Evolutionary conservation across 2,329 filamentous ascomycete genomes (phyloP).

Genomic region (Neurospora sp.): DNA sequence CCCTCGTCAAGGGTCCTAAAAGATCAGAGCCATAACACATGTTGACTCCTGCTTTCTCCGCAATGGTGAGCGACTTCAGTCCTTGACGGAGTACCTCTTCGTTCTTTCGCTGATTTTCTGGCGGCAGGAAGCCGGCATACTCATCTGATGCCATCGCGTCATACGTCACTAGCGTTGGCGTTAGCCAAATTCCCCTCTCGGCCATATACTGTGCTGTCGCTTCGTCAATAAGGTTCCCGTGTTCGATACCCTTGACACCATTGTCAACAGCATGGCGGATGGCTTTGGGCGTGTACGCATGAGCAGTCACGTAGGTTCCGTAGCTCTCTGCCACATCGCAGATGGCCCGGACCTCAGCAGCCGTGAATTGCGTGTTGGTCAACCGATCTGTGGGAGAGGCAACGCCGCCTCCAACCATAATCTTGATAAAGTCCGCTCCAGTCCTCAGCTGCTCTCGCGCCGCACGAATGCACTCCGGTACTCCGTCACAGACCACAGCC

Average conservation of each 20-base stretch:
- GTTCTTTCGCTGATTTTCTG: constrained; percentile 39
- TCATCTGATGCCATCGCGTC: constrained; percentile 35
- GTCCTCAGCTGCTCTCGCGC: constrained; percentile 44
- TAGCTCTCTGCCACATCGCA: constrained; percentile 36
- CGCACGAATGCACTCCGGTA: constrained; percentile 41
- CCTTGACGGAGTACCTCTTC: constrained; percentile 36
- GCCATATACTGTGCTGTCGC: constrained; percentile 41
- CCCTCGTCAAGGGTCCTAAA: constrained; percentile 22
- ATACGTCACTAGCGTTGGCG: constrained; percentile 45
- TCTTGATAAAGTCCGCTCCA: constrained; percentile 53
- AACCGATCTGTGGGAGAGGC: constrained; percentile 43
- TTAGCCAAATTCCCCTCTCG: constrained; percentile 36
- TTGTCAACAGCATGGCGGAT: constrained; percentile 46
- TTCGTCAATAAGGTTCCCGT: constrained; percentile 33
- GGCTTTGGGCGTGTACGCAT: constrained; percentile 45
- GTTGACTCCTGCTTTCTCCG: constrained; percentile 40
- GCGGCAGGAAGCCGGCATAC: constrained; percentile 33
- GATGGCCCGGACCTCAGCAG: constrained; percentile 46
- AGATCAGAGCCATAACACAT: constrained; percentile 44
- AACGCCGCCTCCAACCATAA: constrained; percentile 50
- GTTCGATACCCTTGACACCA: constrained; percentile 40
- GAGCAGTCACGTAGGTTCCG: constrained; percentile 45
- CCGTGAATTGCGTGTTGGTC: constrained; percentile 45
- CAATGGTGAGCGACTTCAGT: constrained; percentile 36
- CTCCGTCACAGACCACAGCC: constrained; percentile 41